Conservation (phyloP, 495 filamentous ascomycete species). For the Penicillium maclennaniae region DNA sequence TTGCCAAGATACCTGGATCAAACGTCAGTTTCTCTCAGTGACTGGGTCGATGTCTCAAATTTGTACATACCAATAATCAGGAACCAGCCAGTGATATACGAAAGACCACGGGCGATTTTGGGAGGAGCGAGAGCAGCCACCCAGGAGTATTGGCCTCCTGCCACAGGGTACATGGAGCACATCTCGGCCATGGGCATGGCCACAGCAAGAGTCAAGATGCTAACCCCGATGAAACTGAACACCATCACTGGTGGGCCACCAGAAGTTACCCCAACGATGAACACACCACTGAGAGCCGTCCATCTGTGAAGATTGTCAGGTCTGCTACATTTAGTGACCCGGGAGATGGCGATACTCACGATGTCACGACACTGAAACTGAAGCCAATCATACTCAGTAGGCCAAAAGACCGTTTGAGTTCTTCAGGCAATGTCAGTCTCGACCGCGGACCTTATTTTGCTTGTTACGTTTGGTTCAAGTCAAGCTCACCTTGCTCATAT, state of each 20-base stretch:
- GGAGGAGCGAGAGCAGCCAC: constrained; percentile 53
- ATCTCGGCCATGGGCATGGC: constrained; percentile 58
- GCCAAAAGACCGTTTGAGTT: constrained; percentile 56
- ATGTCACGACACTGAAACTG: constrained; percentile 56
- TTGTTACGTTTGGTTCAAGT: no score
- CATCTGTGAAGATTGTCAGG: constrained; percentile 35
- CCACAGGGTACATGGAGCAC: constrained; percentile 51
- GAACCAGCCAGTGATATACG: constrained; percentile 52
- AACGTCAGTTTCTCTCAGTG: not conserved
- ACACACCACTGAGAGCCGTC: constrained; percentile 53
- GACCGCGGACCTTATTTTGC: not conserved
- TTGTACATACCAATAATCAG: constrained; percentile 44
- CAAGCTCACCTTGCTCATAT: constrained; percentile 46
- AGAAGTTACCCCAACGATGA: constrained; percentile 52
- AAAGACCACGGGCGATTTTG: constrained; percentile 43
- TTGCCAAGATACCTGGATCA: constrained; percentile 45
- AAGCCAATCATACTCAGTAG: constrained; percentile 58
- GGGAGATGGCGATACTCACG: constrained; percentile 19
- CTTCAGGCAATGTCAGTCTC: constrained; percentile 24
- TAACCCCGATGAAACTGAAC: constrained; percentile 52
- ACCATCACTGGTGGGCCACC: constrained; percentile 58
- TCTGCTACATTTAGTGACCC: not conserved
- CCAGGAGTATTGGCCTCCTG: constrained; percentile 56
- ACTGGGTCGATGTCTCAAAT: not conserved
- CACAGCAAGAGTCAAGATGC: constrained; percentile 47